Base-by-base conservation (phyloP, 139 green algal species). In the Ettlia oleoabundans region DNA sequence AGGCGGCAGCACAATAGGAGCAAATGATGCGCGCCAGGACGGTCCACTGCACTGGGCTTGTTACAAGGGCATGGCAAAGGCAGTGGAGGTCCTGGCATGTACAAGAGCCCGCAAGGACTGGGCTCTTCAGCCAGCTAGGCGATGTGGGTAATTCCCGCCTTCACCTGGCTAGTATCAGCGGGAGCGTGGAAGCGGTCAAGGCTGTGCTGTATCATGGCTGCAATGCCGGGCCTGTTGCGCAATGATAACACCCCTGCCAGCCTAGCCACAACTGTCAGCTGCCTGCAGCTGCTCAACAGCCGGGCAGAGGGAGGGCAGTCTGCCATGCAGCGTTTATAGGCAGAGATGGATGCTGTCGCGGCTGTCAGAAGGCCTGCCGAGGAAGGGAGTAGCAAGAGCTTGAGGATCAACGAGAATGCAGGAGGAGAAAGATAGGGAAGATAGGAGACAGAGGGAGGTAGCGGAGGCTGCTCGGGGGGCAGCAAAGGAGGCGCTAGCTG, bases 191-290 rank as follows among this genome's bases (percentile, higher is more conserved):
- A 0, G 26, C 64, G 22, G 24, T 52, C 53, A 37, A 38, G 9
- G 22, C 41, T 6, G 33, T 81, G 55, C 52, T 81, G 26, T 81
- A 70, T 55, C 40, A 81, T 10, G 74, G 74, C 35, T 37, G 51
- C 74, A 32, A 22, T 37, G 28, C n/a, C 8, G 15, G 26, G 8
- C 33, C 32, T 5, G n/a, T n/a, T 58, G 47, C 40, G 38, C 24
- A 81, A 81, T 38, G 74, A 55, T 13, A 81, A 81, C 74, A n/a
- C 55, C 3, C 74, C 74, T 1, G 53, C 38, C 7, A 38, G 19
- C 47, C 55, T 81, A 3, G 55, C 74, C 1, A 30, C 58, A 35
- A 43, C 37, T 21, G 51, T 55, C 4, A 40, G 53, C 55, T 43
- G 74, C 74, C 35, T 13, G 8, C 35, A 37, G 37, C 74, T 81